These are phyloP conservation scores for Peronospora destructor DNA, from an alignment of 352 stramenopile species.

Conservation along the genomic window DNA sequence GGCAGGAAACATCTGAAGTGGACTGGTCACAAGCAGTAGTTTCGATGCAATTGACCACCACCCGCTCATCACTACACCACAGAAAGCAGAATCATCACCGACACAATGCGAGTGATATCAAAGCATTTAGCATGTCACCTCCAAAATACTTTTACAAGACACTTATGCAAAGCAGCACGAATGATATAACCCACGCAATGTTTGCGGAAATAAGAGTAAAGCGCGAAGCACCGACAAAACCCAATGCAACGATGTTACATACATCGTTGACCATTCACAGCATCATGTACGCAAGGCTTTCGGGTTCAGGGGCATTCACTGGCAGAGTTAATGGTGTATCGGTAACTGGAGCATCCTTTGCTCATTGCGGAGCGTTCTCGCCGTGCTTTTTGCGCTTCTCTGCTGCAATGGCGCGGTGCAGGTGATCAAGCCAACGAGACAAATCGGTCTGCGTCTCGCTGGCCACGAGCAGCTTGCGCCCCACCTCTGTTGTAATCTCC, in stretches of 20 bases:
- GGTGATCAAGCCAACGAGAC: slow-evolving; percentile 55
- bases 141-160: too few species aligned
- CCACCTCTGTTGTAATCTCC: slow-evolving; percentile 67
- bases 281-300: slow-evolving; percentile 24
- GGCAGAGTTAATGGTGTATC: slow-evolving; percentile 11
- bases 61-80: too few species aligned
- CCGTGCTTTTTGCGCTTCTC: slow-evolving; percentile 39
- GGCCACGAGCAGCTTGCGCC: slow-evolving; percentile 65
- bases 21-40: too few species aligned
- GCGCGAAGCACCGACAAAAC: neutral
- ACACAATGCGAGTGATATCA: too few species aligned
- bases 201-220: neutral
- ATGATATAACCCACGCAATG: too few species aligned
- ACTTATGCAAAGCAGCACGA: too few species aligned
- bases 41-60: too few species aligned
- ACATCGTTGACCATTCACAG: slow-evolving; percentile 9
- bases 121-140: too few species aligned
- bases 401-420: slow-evolving; percentile 48
- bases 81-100: too few species aligned
- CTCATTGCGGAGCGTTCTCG: slow-evolving; percentile 3
- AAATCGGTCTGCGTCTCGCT: slow-evolving; percentile 62
- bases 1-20: too few species aligned
- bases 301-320: slow-evolving; percentile 2
- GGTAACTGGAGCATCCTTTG: neutral
- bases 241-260: slow-evolving; percentile 6